These are phyloP conservation scores for Polyporus arcularius DNA, from an alignment of 768 basidiomycete genomes.

Conservation along the genomic window DNA sequence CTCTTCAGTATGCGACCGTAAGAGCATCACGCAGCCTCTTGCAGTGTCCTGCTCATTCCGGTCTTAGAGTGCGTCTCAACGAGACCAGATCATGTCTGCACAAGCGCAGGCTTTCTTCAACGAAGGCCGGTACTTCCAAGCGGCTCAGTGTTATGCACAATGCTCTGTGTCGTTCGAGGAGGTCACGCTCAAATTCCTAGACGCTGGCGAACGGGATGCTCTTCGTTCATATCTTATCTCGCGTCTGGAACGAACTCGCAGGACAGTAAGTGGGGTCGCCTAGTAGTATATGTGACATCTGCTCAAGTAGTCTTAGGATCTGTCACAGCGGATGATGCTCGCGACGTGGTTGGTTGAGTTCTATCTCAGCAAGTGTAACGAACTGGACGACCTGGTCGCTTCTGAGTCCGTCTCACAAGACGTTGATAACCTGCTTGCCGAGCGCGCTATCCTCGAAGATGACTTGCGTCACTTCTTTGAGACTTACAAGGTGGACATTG, in stretches of 20 bases:
- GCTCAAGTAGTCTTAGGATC: constrained; percentile 53
- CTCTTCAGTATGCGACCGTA: constrained; percentile 83
- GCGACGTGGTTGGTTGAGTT: constrained; percentile 99
- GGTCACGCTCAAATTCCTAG: constrained; percentile 87
- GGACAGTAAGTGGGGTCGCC: constrained; percentile 55
- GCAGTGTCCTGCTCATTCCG: not conserved
- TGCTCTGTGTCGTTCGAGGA: constrained; percentile 89
- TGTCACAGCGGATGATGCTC: constrained; percentile 94
- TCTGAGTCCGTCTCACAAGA: constrained; percentile 82
- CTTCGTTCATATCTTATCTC: constrained; percentile 88
- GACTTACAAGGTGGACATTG: constrained; percentile 76
- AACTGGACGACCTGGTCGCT: constrained; percentile 90
- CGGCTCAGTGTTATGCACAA: constrained; percentile 90
- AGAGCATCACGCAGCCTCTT: not conserved
- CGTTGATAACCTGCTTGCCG: constrained; percentile 80
- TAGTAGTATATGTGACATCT: not conserved
- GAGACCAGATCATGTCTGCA: constrained; percentile 78
- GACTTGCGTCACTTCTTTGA: constrained; percentile 92
- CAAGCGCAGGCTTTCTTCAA: constrained; percentile 83
- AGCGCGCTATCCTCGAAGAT: constrained; percentile 84
- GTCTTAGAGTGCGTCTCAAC: constrained; percentile 77
- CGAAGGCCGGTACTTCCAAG: constrained; percentile 82
- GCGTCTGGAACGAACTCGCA: constrained; percentile 81
- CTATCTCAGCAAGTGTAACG: constrained; percentile 94
- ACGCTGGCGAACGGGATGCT: constrained; percentile 87